Evolutionary conservation across 768 basidiomycete species (phyloP), one percentile per base, ranked within the genome.

Genomic region (Chlorophyllum brunneum): DNA sequence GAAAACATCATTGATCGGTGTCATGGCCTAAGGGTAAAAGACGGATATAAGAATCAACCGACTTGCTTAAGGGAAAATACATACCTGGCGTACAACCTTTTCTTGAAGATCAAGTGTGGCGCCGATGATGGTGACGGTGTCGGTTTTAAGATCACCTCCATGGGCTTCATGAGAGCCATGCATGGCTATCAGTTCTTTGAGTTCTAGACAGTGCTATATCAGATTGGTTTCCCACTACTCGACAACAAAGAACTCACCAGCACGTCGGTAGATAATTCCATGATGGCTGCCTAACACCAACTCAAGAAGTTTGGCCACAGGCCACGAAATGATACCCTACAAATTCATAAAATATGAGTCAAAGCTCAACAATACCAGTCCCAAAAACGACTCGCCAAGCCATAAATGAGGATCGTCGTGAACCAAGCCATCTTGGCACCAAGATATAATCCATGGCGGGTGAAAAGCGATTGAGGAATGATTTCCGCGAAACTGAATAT

Each of bases 381-480:
- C 49, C n/a, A 9, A 23, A 20, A 9, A 40, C 33, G 22, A 65
- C 79, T 42, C 51, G 90, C 90, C 64, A 92, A 60, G 16, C 75
- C 67, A 70, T 81, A 87, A 2, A 94, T 86, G 30, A 95, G 68
- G 29, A 78, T 58, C 31, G 74, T 79, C 1, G 88, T 86, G 36
- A 86, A 77, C 0, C 76, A 74, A 0, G 86, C 92, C 86, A 91
- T 88, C 62, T 89, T 88, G 7, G 92, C 90, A 30, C 92, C 92
- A 40, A 95, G 79, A 59, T 86, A 89, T 4, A 95, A 78, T 18
- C 93, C 93, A 72, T 92, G 86, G 31, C 92, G 86, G 18, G 90
- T 90, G 67, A 90, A 95, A n/a, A 95, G 72, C 1, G 89, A 90
- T 62, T 95, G 92, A 0, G 92, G 92, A 56, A 95, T 94, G 57